phyloP scores from a whole-genome alignment of 1,284 basidiomycete genomes.

The Cutaneotrichosporon mucoides region DNA sequence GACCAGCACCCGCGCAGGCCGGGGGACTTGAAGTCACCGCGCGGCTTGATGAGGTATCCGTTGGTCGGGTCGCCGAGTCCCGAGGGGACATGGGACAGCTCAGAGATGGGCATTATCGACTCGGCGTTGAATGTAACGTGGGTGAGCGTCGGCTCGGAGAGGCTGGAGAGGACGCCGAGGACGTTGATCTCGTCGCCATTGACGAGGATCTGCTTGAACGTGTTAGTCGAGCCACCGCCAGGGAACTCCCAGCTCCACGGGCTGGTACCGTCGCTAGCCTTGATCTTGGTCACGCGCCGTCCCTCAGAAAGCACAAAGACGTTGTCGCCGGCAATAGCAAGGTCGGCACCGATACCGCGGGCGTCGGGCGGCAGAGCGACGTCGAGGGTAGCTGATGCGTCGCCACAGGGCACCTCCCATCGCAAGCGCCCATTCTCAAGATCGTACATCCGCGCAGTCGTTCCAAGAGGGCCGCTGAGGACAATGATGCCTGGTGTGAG shows the following conservation, averaged over 20 bases:
- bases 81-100: slow-evolving; percentile 58
- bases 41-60: slow-evolving; percentile 29
- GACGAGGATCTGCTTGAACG: slow-evolving; percentile 61
- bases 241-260: slow-evolving; percentile 41
- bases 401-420: slow-evolving; percentile 57
- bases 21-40: slow-evolving; percentile 1
- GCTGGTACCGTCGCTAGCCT: slow-evolving; percentile 24
- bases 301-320: slow-evolving; percentile 39
- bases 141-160: slow-evolving; percentile 62
- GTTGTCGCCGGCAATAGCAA: slow-evolving; percentile 44
- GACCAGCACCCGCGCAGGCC: slow-evolving; percentile 61
- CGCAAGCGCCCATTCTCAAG: slow-evolving; percentile 63
- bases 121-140: slow-evolving; percentile 60
- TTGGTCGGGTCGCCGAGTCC: slow-evolving; percentile 49
- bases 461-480: slow-evolving; percentile 69
- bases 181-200: slow-evolving; percentile 60
- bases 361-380: slow-evolving; percentile 10
- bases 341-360: slow-evolving; percentile 51
- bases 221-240: slow-evolving; percentile 53
- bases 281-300: slow-evolving; percentile 31
- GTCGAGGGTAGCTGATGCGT: slow-evolving; percentile 39
- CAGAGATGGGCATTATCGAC: slow-evolving; percentile 56
- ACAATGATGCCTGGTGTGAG: slow-evolving; percentile 58
- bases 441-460: slow-evolving; percentile 67
- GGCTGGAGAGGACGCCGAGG: slow-evolving; percentile 64